A percentile compares a stretch with the other conserved stretches of the same genome.
Evolutionary conservation across 2,329 filamentous ascomycete genomes (phyloP).

Genomic region (Didymella lethalis): DNA sequence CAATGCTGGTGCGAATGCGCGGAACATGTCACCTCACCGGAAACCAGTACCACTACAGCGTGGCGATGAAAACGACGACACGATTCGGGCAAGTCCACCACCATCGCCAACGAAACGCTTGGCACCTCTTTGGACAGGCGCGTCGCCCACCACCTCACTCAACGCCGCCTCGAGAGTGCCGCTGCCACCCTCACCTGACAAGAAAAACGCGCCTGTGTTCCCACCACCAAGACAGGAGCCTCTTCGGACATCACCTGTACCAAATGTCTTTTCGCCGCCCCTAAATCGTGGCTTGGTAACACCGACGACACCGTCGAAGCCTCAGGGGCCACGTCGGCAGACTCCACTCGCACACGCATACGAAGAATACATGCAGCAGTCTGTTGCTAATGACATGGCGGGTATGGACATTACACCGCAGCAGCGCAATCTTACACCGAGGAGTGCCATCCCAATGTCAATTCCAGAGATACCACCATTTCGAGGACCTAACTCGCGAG

Average conservation of each 20-base stretch:
- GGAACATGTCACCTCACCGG: slow-evolving; percentile 54
- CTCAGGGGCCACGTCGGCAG: slow-evolving; percentile 43
- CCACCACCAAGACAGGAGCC: slow-evolving; percentile 39
- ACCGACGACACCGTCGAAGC: slow-evolving; percentile 44
- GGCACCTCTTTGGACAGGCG: slow-evolving; percentile 39
- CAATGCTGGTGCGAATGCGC: slow-evolving; percentile 80
- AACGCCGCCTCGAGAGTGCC: slow-evolving; percentile 55
- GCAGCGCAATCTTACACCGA: slow-evolving; percentile 41
- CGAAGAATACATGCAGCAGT: slow-evolving; percentile 59
- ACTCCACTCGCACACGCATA: slow-evolving; percentile 48
- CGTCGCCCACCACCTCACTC: slow-evolving; percentile 51
- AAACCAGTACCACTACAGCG: slow-evolving; percentile 43
- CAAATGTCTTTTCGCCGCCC: slow-evolving; percentile 44
- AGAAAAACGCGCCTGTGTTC: slow-evolving; percentile 45
- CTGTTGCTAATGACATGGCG: slow-evolving; percentile 52
- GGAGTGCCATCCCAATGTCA: slow-evolving; percentile 44
- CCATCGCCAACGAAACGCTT: slow-evolving; percentile 55
- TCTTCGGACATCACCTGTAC: slow-evolving; percentile 43
- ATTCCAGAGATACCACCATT: slow-evolving; percentile 49
- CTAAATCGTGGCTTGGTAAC: slow-evolving; percentile 40
- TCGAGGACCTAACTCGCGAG: slow-evolving; percentile 32
- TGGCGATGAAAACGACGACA: slow-evolving; percentile 50
- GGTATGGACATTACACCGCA: slow-evolving; percentile 51
- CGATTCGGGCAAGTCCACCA: slow-evolving; percentile 48
- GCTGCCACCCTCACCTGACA: slow-evolving; percentile 57